Percentiles rank a stretch among this genome's conserved stretches.
phyloP scores from a whole-genome alignment of 352 stramenopile species.

The Pythium graminicola region DNA sequence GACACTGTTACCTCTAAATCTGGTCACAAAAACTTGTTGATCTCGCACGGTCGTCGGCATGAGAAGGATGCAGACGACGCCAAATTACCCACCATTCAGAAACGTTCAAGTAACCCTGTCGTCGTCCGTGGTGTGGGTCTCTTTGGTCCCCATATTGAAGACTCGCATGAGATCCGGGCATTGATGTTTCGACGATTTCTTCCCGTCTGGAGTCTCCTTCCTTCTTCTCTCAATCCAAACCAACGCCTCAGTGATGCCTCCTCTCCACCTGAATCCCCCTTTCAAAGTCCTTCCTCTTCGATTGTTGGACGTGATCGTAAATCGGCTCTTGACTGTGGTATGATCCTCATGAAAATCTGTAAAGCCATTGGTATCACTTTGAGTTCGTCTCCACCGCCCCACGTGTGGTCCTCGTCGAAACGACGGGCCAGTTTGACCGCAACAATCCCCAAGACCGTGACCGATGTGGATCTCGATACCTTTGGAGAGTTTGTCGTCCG shows the following conservation, averaged over 20 bases:
- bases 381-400: constrained; percentile 3
- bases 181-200: constrained; percentile 31
- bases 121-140: constrained; percentile 9
- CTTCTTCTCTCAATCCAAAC: too few species aligned
- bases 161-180: constrained; percentile 25
- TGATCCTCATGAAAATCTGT: constrained; percentile 51
- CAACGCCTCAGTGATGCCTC: too few species aligned
- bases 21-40: constrained; percentile 8
- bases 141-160: constrained; percentile 31
- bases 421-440: constrained; percentile 14
- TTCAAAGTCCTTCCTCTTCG: neutral
- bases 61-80: neutral
- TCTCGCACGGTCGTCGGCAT: neutral
- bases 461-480: constrained; percentile 35
- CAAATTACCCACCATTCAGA: constrained; percentile 9
- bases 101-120: neutral
- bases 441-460: constrained; percentile 21
- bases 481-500: constrained; percentile 45
- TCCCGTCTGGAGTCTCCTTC: constrained; percentile 41
- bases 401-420: constrained; percentile 11
- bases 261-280: too few species aligned
- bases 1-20: neutral
- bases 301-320: constrained; percentile 10
- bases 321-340: constrained; percentile 48
- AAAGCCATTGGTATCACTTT: constrained; percentile 45